These are phyloP conservation scores for Mycena epipterygia DNA, from an alignment of 768 basidiomycete species.

Conservation along the genomic window DNA sequence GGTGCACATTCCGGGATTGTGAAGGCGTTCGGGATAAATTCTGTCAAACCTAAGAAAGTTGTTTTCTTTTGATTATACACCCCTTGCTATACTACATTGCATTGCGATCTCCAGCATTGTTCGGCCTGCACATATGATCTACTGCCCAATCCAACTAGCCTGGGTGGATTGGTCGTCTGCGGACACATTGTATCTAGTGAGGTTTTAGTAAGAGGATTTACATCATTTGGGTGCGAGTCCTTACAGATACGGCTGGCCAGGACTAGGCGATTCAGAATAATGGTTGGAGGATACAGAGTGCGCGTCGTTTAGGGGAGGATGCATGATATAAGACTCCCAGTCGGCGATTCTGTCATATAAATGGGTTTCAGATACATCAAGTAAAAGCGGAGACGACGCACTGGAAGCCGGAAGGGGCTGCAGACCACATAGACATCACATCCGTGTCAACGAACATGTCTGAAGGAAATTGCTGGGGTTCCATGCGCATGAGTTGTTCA, in stretches of 20 bases:
- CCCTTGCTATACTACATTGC: not conserved
- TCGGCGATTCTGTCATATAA: slow-evolving; percentile 53
- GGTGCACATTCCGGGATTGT: slow-evolving; percentile 59
- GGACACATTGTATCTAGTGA: not conserved
- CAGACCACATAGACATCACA: slow-evolving; percentile 75
- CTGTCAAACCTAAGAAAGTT: slow-evolving; percentile 56
- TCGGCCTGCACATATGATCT: not conserved
- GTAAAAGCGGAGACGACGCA: slow-evolving; percentile 47
- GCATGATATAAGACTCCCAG: slow-evolving; percentile 60
- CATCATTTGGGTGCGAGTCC: not conserved
- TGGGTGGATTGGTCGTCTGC: not conserved
- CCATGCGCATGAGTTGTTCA: slow-evolving; percentile 42
- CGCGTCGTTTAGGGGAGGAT: slow-evolving; percentile 9
- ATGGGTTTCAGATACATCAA: not conserved
- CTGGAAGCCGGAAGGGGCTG: slow-evolving; percentile 73
- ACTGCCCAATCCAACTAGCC: not conserved
- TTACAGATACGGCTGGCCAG: slow-evolving; percentile 3
- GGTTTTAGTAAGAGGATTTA: not conserved
- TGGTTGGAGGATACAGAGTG: not conserved
- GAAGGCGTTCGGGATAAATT: slow-evolving; percentile 48
- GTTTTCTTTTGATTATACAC: slow-evolving; percentile 60
- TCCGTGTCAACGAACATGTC: slow-evolving; percentile 54
- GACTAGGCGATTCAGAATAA: not conserved
- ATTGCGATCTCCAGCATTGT: not conserved
- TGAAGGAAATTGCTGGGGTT: slow-evolving; percentile 38